Base-by-base conservation (phyloP, 2,329 filamentous ascomycete genomes). In the Aspergillus pseudonomiae region DNA sequence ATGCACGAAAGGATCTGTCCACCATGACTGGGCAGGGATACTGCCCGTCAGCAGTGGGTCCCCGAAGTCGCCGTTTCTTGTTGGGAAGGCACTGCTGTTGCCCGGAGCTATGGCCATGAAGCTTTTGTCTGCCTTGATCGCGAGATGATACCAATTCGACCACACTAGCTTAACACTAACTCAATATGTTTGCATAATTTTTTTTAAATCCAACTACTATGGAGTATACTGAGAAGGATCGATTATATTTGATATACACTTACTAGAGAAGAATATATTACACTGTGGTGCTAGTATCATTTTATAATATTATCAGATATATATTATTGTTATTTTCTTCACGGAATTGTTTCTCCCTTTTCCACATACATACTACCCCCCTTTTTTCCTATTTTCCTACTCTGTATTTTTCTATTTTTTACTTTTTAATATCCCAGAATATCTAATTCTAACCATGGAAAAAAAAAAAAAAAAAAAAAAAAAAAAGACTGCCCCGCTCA, bases 1-100 rank as follows among this genome's bases (percentile, higher is more conserved):
- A 66, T 69, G 63, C 67, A 65, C 36, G 57, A 41, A 61, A 63
- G 60, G 61, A 68, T 68, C 65, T 65, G 62, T 64, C 67, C 66
- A 60, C 52, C 39, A 41, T 41, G n/a, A 26, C 36, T 39, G n/a
- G 43, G 19, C 30, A 45, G 24, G 59, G 53, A 45, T 39, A 34
- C 54, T 57, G 60, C 53, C 46, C 52, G 60, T 55, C 52, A 39
- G 6, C 24, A 12, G 54, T 52, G 60, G 53, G 34, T 41, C 60
- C 52, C 60, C 52, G 53, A 61, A 57, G 48, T 61, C 50, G 53
- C 43, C 36, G 43, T 61, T 61, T 61, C 30, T 53, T 30, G 28
- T 56, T 55, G 55, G 50, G 48, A 46, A 34, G n/a, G 24, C 36
- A 26, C 19, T 36, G 45, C 26, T 59, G 61, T 52, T 57, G 59